Conservation (phyloP, 2,329 filamentous ascomycete species). For the Botrytis elliptica region DNA sequence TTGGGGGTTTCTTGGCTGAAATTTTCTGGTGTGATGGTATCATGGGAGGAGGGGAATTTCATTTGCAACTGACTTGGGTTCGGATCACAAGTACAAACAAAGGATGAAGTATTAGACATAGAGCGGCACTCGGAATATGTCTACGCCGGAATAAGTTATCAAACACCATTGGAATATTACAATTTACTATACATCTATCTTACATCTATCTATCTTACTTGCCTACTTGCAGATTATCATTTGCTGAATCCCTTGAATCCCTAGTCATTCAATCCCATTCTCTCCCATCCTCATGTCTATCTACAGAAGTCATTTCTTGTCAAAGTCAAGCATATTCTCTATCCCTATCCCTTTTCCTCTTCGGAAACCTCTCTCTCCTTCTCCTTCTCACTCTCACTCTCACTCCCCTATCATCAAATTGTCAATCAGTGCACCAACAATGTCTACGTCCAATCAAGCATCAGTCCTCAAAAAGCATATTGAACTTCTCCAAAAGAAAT, state of each 20-base stretch:
- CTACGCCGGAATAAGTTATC: not conserved
- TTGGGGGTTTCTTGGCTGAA: not conserved
- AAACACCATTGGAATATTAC: not conserved
- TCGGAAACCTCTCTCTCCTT: not conserved
- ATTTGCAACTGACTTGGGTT: conserved; percentile 6
- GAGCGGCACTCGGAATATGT: not conserved
- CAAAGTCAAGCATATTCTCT: not conserved
- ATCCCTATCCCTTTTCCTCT: too few species aligned
- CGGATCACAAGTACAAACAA: not conserved
- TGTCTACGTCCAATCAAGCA: conserved; percentile 5
- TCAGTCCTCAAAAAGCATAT: conserved; percentile 22
- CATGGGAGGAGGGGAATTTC: not conserved
- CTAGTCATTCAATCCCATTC: not conserved
- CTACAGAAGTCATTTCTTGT: not conserved
- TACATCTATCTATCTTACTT: not conserved
- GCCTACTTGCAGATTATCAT: not conserved
- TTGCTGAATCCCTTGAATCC: not conserved
- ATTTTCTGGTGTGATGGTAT: not conserved
- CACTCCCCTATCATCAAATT: not conserved
- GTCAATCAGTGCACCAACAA: conserved; percentile 1
- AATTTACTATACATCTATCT: not conserved
- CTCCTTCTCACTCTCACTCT: not conserved
- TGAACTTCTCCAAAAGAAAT: conserved; percentile 35
- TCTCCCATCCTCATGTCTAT: not conserved
- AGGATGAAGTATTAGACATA: not conserved